Evolutionary conservation across 768 basidiomycete genomes (phyloP).

Genomic region (Polyporus arcularius): DNA sequence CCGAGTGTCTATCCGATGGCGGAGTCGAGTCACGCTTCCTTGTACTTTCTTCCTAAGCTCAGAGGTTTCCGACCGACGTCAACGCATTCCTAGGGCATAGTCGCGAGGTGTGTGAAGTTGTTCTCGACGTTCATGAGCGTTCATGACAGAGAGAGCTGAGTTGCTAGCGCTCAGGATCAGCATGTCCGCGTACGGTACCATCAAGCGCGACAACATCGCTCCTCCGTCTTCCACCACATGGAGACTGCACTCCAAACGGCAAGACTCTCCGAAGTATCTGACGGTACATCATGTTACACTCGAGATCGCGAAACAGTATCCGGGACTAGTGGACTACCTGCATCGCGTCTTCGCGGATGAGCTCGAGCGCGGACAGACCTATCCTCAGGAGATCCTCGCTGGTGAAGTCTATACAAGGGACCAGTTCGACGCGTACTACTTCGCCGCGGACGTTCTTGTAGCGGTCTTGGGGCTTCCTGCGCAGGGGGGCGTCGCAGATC

Average conservation of each 20-base stretch:
- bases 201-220: conserved; percentile 37
- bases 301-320: conserved; percentile 29
- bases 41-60: too few relatives aligned
- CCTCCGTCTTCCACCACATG: conserved; percentile 53
- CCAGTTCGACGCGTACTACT: conserved; percentile 75
- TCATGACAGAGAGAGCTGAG: too few relatives aligned
- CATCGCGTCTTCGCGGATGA: conserved; percentile 67
- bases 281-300: conserved; percentile 41
- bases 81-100: too few relatives aligned
- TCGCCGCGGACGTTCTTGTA: conserved; percentile 73
- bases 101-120: too few relatives aligned
- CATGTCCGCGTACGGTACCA: conserved; percentile 78
- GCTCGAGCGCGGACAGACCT: conserved; percentile 75
- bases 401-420: conserved; percentile 41
- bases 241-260: conserved; percentile 30
- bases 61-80: too few relatives aligned
- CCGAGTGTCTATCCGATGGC: too few relatives aligned
- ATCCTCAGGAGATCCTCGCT: conserved; percentile 76
- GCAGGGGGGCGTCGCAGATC: conserved; percentile 19
- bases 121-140: too few relatives aligned
- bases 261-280: conserved; percentile 19
- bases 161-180: neutral
- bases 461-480: conserved; percentile 44
- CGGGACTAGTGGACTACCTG: conserved; percentile 63
- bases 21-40: too few relatives aligned